Percentiles rank a stretch among this genome's conserved stretches.
Evolutionary conservation across 2,329 filamentous ascomycete species (phyloP).

Genomic region (Sporothrix inflata): DNA sequence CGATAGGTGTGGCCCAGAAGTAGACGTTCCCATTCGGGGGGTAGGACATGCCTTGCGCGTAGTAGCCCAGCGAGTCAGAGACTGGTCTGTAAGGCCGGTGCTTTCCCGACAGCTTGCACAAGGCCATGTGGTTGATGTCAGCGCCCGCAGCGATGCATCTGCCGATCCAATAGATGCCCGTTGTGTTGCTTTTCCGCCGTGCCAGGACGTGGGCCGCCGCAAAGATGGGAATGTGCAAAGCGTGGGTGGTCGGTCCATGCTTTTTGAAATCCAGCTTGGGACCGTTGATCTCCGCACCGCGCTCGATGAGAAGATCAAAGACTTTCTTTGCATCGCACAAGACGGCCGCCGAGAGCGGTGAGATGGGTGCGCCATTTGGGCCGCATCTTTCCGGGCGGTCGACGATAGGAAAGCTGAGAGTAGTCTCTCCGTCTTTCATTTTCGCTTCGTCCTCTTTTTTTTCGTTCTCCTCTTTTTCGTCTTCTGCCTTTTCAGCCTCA

Average conservation of each 20-base stretch:
- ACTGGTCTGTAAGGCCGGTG: neutral
- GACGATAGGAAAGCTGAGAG: neutral
- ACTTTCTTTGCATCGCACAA: neutral
- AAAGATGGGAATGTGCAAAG: conserved; percentile 25
- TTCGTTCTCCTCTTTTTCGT: too few relatives aligned
- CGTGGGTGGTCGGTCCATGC: conserved; percentile 1
- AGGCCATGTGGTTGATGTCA: neutral
- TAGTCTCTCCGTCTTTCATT: too few relatives aligned
- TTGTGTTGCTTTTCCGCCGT: neutral
- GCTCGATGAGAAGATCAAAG: neutral
- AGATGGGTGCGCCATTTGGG: neutral
- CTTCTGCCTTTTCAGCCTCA: too few relatives aligned
- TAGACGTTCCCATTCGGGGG: neutral
- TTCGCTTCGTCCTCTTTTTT: too few relatives aligned
- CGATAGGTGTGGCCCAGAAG: conserved; percentile 19
- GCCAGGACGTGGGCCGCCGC: neutral
- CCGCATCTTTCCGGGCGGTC: conserved; percentile 11
- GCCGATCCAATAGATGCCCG: neutral
- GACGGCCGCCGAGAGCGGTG: conserved; percentile 16
- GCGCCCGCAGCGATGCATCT: neutral
- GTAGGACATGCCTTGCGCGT: neutral
- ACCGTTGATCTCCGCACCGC: conserved; percentile 12
- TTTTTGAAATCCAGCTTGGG: neutral
- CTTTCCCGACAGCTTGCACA: neutral
- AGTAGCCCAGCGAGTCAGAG: neutral